phyloP scores from a whole-genome alignment of 495 filamentous ascomycete genomes.

The Mycothermus thermophilus region DNA sequence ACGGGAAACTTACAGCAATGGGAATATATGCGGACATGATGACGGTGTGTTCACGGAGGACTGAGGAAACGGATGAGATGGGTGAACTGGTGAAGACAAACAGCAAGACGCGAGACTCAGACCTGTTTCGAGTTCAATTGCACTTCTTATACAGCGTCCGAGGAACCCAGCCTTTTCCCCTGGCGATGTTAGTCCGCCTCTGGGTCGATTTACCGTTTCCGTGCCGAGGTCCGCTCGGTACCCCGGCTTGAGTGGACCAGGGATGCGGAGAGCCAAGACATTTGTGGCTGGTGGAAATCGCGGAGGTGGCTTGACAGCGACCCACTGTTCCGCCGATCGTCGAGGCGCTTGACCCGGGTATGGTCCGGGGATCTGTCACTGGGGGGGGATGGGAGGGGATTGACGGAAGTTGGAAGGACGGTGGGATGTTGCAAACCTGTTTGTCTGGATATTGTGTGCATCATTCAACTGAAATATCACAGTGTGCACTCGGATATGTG shows the following conservation, averaged over 20 bases:
- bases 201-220: constrained; percentile 4
- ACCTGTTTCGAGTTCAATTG: constrained; percentile 3
- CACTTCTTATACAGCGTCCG: constrained; percentile 1
- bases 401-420: no score
- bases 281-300: constrained; percentile 8
- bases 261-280: constrained; percentile 5
- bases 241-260: constrained; percentile 5
- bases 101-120: neutral
- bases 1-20: constrained; percentile 41
- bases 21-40: constrained; percentile 56
- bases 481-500: no score
- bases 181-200: no score
- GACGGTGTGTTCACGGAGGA: neutral
- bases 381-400: no score
- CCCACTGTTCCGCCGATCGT: no score
- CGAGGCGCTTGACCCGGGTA: no score
- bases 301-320: constrained; percentile 14
- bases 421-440: no score
- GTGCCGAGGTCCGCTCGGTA: constrained; percentile 12
- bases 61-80: no score
- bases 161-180: no score
- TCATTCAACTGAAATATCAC: no score
- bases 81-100: neutral
- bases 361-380: no score
- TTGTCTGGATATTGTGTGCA: no score